Evolutionary conservation across 768 basidiomycete genomes (phyloP).

Genomic region (Dacryopinax spathularia): DNA sequence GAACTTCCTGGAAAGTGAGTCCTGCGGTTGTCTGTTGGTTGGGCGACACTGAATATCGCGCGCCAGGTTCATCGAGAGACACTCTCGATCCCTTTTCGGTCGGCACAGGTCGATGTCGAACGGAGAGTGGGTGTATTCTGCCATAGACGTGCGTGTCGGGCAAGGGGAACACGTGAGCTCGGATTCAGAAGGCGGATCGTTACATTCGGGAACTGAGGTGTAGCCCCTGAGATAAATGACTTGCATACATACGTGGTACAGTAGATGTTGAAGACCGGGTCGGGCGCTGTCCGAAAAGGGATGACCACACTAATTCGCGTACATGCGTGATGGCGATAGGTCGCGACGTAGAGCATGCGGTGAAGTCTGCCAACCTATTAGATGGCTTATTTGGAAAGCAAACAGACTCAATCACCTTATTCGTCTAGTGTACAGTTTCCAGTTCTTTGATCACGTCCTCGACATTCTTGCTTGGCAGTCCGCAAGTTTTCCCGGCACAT

Average conservation of each 20-base stretch:
- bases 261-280: too few species aligned
- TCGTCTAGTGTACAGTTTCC: neutral
- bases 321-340: too few species aligned
- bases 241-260: too few species aligned
- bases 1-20: neutral
- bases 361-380: too few species aligned
- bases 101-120: neutral
- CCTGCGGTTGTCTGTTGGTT: neutral
- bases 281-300: too few species aligned
- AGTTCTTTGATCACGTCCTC: neutral
- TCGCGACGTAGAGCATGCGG: too few species aligned
- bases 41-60: neutral
- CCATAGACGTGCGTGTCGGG: neutral
- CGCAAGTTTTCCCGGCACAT: conserved; percentile 1
- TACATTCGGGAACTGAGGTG: too few species aligned
- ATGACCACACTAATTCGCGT: too few species aligned
- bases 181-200: too few species aligned
- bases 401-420: too few species aligned
- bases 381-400: too few species aligned
- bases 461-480: neutral
- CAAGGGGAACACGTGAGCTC: neutral
- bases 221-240: too few species aligned
- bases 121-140: neutral
- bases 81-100: neutral
- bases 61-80: neutral